Base-by-base conservation (phyloP, 805 yeast species). In the Zygosaccharomyces bailii region DNA sequence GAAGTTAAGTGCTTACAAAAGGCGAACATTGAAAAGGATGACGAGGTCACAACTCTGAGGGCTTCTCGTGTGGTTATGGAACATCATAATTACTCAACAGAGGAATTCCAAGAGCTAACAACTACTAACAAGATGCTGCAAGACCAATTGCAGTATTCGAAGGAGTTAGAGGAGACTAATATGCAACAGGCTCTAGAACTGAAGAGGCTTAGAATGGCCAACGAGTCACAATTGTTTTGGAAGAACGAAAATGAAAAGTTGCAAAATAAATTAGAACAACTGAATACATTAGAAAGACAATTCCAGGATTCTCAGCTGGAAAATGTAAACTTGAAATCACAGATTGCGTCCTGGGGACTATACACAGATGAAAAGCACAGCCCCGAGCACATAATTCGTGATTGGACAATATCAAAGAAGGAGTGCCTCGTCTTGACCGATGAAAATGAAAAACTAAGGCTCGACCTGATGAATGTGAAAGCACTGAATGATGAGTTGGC, bases 151-250 rank as follows among this genome's bases (percentile, higher is more conserved):
- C 59, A 66, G 19, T 70, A 74, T 50, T 60, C 75, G 34, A 65
- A 71, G 52, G 71, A 69, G 33, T 54, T 75, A 46, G 87, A 82
- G 49, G 67, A 70, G 4, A 73, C 75, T 49, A 75, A 78, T 48
- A 65, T 79, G 41, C 66, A 72, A 5, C 79, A 82, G 55, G 66
- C 78, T 17, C 75, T 71, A 47, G 73, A 78, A 31, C 70, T 83
- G 45, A 72, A 73, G 49, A 66, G 69, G 7, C 65, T 79, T 18
- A 75, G 76, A 20, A 49, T 53, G 17, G 13, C 49, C 2, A 53
- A 42, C 14, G 63, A 61, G 7, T 53, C 60, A 1, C 50, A 44
- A 7, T 34, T 47, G 9, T 61, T 59, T 39, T 56, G 61, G 57
- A 55, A 55, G 46, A 24, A 24, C 5, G 65, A 56, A 52, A 61